A percentile compares a stretch with the other conserved stretches of the same genome.
phyloP scores from a whole-genome alignment of 352 stramenopile genomes.

The Globisporangium mamillatum region DNA sequence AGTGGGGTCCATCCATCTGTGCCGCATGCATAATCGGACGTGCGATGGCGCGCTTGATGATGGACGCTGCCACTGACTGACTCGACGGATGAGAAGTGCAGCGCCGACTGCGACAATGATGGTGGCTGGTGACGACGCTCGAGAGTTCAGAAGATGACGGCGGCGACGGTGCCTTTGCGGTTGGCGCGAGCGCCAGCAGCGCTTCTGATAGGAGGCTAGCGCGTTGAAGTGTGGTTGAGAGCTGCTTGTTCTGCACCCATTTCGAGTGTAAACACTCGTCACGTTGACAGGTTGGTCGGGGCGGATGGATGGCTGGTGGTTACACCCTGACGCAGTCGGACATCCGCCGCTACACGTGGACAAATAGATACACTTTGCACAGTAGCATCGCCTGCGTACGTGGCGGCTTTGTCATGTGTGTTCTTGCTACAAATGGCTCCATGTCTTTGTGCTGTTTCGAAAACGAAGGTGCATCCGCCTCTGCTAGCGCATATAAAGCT shows the following conservation, averaged over 20 bases:
- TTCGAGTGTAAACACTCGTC: background rate
- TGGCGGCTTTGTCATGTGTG: background rate
- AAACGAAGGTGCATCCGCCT: background rate
- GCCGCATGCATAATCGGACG: background rate
- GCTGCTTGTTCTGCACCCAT: background rate
- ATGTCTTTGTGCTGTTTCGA: slow-evolving; percentile 8
- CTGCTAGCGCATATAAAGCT: background rate
- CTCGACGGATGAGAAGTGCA: background rate
- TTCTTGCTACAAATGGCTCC: slow-evolving; percentile 6
- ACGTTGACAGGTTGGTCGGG: background rate
- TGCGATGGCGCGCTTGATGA: background rate
- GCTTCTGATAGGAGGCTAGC: background rate
- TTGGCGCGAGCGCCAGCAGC: background rate
- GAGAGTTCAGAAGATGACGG: background rate
- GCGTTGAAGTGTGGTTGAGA: background rate
- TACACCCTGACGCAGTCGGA: background rate
- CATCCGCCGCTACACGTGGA: background rate
- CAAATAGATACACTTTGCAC: background rate
- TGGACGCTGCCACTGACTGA: background rate
- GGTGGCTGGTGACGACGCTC: too few relatives aligned
- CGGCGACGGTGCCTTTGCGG: background rate
- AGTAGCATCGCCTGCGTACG: background rate
- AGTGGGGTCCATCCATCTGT: background rate
- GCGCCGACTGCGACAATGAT: background rate
- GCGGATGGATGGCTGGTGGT: background rate